Conservation (phyloP, 1,139 yeast species). For the Sugiyamaella grinbergsii region DNA sequence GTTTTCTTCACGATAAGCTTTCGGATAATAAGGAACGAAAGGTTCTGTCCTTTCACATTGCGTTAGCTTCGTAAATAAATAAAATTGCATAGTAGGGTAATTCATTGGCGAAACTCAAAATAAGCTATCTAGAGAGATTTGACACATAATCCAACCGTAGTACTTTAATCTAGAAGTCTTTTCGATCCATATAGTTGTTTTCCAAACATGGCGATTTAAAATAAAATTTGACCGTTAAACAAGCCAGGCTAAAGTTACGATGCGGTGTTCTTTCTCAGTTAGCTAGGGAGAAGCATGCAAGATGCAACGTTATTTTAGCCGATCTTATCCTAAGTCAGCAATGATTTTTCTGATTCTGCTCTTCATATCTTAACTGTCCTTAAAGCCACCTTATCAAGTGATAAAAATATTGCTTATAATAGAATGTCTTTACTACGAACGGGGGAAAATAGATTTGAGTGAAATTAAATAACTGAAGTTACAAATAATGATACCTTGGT, state of each 20-base stretch:
- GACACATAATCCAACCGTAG: no score
- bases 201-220: no score
- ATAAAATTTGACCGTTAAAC: no score
- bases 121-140: no score
- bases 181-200: no score
- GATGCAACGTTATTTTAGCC: slow-evolving; percentile 8
- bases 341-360: no score
- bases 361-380: background rate
- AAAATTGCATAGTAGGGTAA: background rate
- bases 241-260: no score
- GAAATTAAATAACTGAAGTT: slow-evolving; percentile 4
- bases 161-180: no score
- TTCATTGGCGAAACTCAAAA: background rate
- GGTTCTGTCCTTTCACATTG: slow-evolving; percentile 1
- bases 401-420: no score
- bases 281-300: slow-evolving; percentile 5
- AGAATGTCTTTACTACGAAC: background rate
- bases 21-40: background rate
- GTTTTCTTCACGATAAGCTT: slow-evolving; percentile 1
- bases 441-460: background rate
- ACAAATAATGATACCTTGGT: slow-evolving; percentile 4
- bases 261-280: no score
- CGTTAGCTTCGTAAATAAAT: background rate
- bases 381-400: no score
- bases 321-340: no score